Percentiles rank a stretch among this genome's conserved stretches.
Conservation (phyloP, 306 rosid species). For the Astragalus membranaceus region DNA sequence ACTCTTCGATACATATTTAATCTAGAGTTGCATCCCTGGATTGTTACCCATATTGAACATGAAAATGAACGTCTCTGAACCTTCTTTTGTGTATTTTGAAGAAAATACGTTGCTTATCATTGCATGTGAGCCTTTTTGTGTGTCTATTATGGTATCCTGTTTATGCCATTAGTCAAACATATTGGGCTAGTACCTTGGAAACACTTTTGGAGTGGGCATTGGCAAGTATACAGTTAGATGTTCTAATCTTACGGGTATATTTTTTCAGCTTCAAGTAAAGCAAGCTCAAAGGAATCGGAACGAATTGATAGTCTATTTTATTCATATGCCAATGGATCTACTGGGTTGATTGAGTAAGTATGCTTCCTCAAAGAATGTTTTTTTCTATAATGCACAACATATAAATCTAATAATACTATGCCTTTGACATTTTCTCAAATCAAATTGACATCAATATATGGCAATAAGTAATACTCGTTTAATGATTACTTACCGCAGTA, state of each 20-base stretch:
- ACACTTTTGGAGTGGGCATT: neutral
- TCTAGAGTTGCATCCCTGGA: neutral
- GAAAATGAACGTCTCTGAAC: neutral
- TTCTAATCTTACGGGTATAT: neutral
- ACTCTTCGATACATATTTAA: neutral
- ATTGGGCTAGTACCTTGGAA: neutral
- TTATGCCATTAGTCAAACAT: neutral
- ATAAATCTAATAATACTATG: neutral
- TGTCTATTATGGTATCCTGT: neutral
- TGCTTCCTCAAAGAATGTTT: too few relatives aligned
- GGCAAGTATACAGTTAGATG: neutral
- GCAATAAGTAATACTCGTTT: neutral
- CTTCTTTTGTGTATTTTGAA: neutral
- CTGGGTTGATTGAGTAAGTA: conserved; percentile 90
- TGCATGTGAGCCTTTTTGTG: neutral
- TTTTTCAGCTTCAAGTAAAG: conserved; percentile 78
- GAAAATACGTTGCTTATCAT: neutral
- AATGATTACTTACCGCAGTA: neutral
- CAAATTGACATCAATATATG: neutral
- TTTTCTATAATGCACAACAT: neutral
- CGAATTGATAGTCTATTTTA: conserved; percentile 67
- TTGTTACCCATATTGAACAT: neutral
- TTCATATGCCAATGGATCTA: conserved; percentile 70
- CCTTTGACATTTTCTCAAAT: too few relatives aligned
- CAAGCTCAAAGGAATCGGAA: conserved; percentile 76